Base-by-base conservation (phyloP, 2,329 filamentous ascomycete species). In the Aspergillus chevalieri region DNA sequence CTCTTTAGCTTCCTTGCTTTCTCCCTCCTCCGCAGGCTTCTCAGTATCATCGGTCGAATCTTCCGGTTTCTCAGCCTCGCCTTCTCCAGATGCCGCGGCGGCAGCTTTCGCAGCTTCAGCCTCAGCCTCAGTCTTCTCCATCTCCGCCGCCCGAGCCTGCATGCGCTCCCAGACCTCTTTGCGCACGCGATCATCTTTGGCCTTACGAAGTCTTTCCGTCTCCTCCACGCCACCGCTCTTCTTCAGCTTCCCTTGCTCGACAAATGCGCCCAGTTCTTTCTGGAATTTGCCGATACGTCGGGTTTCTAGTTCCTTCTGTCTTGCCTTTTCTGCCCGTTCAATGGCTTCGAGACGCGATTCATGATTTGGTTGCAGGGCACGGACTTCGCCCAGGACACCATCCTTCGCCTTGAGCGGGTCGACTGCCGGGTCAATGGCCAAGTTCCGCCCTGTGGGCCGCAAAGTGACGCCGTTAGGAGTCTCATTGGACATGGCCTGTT, bases 161-260 rank as follows among this genome's bases (percentile, higher is more conserved):
- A 78, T 72, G 26, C 74, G 68, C 54, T 83, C 80, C 64, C 73
- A 79, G 22, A 81, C 87, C 67, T 96, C 91, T 60, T 82, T 85
- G 50, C 91, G 79, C 51, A 90, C 89, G 58, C 82, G 80, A 52
- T 97, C 93, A 62, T 98, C 93, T 67, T 92, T 95, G 33, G 84
- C 81, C 64, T 85, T 86, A 45, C 93, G 79, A 43, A 89, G 77
- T 47, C 93, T 80, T 72, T 98, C 93, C 0, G 91, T 86, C 72
- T 98, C 93, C 67, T 97, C 93, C 45, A 95, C 85, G 0, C 93
- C 93, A 38, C 93, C 93, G 12, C 87, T 91, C 78, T 97, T 97
- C 79, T 95, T 97, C 57, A 98, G 75, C 69, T 87, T 93, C 50
- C 89, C 89, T 62, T 95, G 89, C 56, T 87, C 81, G 1, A 97